Conservation (phyloP, 148 eudicot genomes). For the Rhododendron ovatum region DNA sequence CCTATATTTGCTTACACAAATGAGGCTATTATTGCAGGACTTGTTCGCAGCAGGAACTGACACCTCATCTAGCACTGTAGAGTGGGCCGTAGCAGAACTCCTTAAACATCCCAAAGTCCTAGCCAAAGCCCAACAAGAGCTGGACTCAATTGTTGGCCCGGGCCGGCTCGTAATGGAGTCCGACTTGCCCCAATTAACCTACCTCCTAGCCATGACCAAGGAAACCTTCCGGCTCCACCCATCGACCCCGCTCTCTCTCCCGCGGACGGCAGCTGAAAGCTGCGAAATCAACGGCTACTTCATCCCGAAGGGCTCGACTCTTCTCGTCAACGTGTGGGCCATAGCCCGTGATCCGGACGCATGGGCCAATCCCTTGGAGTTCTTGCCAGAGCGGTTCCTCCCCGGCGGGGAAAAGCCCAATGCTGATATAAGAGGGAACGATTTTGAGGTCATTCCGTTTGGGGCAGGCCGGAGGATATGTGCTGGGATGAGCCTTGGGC, state of each 20-base stretch:
- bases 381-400: constrained; percentile 63
- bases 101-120: constrained; percentile 60
- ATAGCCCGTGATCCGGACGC: constrained; percentile 77
- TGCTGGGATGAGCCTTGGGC: constrained; percentile 78
- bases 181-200: constrained; percentile 53
- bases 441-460: constrained; percentile 86
- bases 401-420: constrained; percentile 69
- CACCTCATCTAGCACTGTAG: constrained; percentile 82
- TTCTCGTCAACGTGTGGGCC: constrained; percentile 92
- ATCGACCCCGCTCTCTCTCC: constrained; percentile 83
- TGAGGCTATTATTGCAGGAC: constrained; percentile 32
- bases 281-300: constrained; percentile 76
- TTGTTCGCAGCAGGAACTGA: constrained; percentile 89
- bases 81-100: constrained; percentile 92
- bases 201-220: constrained; percentile 76
- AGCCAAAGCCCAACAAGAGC: constrained; percentile 52
- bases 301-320: constrained; percentile 74
- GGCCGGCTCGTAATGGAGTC: constrained; percentile 48
- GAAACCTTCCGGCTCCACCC: constrained; percentile 93
- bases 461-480: constrained; percentile 94
- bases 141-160: constrained; percentile 67
- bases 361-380: constrained; percentile 68
- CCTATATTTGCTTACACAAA: neutral
- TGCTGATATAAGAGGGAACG: constrained; percentile 69
- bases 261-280: constrained; percentile 52